Percentiles rank a stretch among this genome's conserved stretches.
Evolutionary conservation across 768 basidiomycete genomes (phyloP).

Genomic region (Xerocomellus dryophilus): DNA sequence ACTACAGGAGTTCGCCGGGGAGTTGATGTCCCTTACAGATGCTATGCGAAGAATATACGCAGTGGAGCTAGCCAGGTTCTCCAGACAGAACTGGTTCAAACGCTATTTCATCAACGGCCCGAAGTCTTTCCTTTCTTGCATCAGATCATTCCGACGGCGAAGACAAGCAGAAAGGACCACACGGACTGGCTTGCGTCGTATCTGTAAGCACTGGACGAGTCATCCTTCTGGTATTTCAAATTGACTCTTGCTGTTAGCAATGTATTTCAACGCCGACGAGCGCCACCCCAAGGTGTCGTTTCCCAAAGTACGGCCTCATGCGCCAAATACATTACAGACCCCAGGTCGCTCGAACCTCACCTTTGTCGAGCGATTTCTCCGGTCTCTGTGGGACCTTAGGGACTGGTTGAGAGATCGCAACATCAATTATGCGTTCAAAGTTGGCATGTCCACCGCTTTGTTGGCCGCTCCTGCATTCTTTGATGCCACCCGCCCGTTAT

Average conservation of each 20-base stretch:
- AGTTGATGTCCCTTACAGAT: constrained; percentile 77
- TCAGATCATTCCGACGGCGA: constrained; percentile 17
- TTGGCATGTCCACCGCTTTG: constrained; percentile 77
- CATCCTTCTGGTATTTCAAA: constrained; percentile 1
- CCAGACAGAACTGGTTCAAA: constrained; percentile 39
- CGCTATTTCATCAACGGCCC: constrained; percentile 32
- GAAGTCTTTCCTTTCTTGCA: constrained; percentile 18
- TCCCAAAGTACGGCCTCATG: constrained; percentile 79
- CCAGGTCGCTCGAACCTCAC: constrained; percentile 62
- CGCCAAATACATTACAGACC: constrained; percentile 82
- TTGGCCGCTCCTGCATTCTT: constrained; percentile 89
- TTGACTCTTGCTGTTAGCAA: constrained; percentile 34
- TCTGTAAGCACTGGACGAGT: constrained; percentile 40
- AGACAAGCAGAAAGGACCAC: constrained; percentile 12
- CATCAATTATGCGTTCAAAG: constrained; percentile 85
- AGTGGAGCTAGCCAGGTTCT: constrained; percentile 51
- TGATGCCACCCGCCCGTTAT: constrained; percentile 69
- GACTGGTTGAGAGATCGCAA: constrained; percentile 65
- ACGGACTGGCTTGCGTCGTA: constrained; percentile 29
- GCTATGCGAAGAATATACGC: constrained; percentile 78
- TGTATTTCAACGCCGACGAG: constrained; percentile 49
- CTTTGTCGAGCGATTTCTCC: constrained; percentile 59
- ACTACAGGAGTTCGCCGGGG: constrained; percentile 87
- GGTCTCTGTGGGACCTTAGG: constrained; percentile 71
- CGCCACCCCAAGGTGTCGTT: constrained; percentile 61